Percentiles rank a stretch among this genome's conserved stretches.
Conservation (phyloP, 2,329 filamentous ascomycete species). For the Aspergillus sp. region DNA sequence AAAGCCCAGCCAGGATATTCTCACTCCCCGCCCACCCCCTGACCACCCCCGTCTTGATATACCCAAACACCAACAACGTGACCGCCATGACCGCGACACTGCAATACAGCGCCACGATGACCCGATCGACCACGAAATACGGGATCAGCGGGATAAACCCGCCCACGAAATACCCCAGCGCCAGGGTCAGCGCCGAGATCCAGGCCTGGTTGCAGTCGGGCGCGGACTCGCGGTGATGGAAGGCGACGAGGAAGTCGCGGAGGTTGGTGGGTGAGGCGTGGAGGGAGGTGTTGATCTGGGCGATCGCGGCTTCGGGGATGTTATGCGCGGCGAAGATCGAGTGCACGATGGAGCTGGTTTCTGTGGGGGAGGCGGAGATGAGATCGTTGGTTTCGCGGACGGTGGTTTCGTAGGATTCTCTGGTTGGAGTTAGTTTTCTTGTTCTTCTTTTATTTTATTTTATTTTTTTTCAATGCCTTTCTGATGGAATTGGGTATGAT, state of each 20-base stretch:
- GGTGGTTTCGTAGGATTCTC: constrained; percentile 48
- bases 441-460: background rate
- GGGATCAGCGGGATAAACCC: constrained; percentile 70
- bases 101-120: constrained; percentile 51
- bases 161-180: constrained; percentile 67
- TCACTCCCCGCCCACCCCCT: constrained; percentile 44
- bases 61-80: constrained; percentile 43
- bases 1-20: constrained; percentile 55
- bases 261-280: constrained; percentile 40
- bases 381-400: constrained; percentile 44
- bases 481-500: too few species aligned
- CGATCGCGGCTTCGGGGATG: constrained; percentile 37
- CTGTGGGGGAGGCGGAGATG: constrained; percentile 37
- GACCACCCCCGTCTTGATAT: constrained; percentile 47
- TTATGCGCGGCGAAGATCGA: constrained; percentile 43
- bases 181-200: constrained; percentile 63
- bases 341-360: constrained; percentile 41
- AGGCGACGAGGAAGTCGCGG: constrained; percentile 49
- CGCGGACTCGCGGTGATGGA: constrained; percentile 47
- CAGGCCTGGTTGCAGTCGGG: constrained; percentile 48
- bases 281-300: constrained; percentile 37
- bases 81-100: constrained; percentile 45
- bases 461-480: too few species aligned
- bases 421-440: constrained; percentile 8
- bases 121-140: constrained; percentile 59